Percentiles rank a stretch among this genome's conserved stretches.
Evolutionary conservation across 2,329 filamentous ascomycete genomes (phyloP).

Genomic region (Penicillium sp.): DNA sequence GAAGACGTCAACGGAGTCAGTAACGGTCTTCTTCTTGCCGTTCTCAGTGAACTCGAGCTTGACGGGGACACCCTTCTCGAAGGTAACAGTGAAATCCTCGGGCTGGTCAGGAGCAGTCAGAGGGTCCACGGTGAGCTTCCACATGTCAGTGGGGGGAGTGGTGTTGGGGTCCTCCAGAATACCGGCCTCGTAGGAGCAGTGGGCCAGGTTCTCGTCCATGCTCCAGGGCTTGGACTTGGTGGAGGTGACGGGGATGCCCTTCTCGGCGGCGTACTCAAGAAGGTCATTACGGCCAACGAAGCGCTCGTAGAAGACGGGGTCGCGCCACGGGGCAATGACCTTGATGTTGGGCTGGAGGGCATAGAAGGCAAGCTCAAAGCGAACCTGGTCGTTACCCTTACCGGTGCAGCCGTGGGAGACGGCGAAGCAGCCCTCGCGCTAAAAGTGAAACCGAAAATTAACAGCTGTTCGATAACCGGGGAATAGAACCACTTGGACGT

Average conservation of each 20-base stretch:
- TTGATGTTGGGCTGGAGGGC: slow-evolving; percentile 49
- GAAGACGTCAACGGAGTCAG: slow-evolving; percentile 71
- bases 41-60: slow-evolving; percentile 61
- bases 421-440: slow-evolving; percentile 45
- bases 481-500: neutral
- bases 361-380: slow-evolving; percentile 52
- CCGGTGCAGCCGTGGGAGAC: slow-evolving; percentile 49
- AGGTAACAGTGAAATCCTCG: slow-evolving; percentile 68
- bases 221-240: slow-evolving; percentile 53
- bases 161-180: slow-evolving; percentile 54
- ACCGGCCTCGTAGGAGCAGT: slow-evolving; percentile 72
- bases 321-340: slow-evolving; percentile 51
- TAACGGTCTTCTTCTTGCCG: slow-evolving; percentile 54
- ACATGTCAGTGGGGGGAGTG: slow-evolving; percentile 73
- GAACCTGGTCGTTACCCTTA: slow-evolving; percentile 51
- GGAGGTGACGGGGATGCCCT: slow-evolving; percentile 48
- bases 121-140: slow-evolving; percentile 67
- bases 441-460: neutral
- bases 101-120: slow-evolving; percentile 68
- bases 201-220: slow-evolving; percentile 58
- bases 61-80: slow-evolving; percentile 71
- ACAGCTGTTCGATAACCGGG: neutral
- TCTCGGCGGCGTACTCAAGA: slow-evolving; percentile 49
- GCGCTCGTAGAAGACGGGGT: slow-evolving; percentile 49
- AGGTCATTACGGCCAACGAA: slow-evolving; percentile 51